These are phyloP conservation scores for Clarkia xantiana DNA, from an alignment of 345 rosid species.

Conservation along the genomic window DNA sequence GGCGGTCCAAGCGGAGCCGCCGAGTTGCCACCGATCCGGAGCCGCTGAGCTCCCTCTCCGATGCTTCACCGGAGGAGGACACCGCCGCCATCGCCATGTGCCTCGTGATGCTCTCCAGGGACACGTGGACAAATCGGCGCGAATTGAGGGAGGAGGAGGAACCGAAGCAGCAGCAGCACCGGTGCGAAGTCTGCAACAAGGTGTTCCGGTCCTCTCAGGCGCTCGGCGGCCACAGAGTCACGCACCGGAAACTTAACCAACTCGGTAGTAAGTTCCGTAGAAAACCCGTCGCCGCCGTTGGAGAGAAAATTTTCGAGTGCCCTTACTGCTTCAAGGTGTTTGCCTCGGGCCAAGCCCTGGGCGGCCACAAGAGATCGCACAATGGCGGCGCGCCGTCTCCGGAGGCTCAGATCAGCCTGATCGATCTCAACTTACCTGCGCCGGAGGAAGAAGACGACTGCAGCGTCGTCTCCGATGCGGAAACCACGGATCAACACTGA, in stretches of 20 bases:
- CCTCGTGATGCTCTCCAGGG: conserved; percentile 91
- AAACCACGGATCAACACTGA: conserved; percentile 1
- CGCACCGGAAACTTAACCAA: conserved; percentile 9
- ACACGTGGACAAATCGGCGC: conserved; percentile 17
- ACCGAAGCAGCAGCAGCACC: conserved; percentile 12
- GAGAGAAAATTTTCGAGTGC: conserved; percentile 29
- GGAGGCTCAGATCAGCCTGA: conserved; percentile 20
- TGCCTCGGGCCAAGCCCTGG: conserved; percentile 67
- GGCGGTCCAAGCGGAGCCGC: no score
- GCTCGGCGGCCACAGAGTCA: conserved; percentile 33
- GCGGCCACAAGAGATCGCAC: conserved; percentile 80
- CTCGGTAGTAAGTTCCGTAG: background rate
- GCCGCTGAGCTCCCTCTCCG: no score
- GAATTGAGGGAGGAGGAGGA: background rate
- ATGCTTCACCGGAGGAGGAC: conserved; percentile 18
- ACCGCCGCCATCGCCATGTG: conserved; percentile 51
- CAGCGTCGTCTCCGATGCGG: conserved; percentile 37
- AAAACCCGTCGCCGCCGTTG: background rate
- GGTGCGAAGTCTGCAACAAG: conserved; percentile 46
- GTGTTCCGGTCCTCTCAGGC: conserved; percentile 42
- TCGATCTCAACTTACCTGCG: conserved; percentile 97
- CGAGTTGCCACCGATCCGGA: no score
- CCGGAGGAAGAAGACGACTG: conserved; percentile 43
- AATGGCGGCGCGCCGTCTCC: conserved; percentile 9
- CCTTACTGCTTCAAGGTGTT: conserved; percentile 53